Conservation (phyloP, 2,329 filamentous ascomycete species). For the Penicillium sp. region DNA sequence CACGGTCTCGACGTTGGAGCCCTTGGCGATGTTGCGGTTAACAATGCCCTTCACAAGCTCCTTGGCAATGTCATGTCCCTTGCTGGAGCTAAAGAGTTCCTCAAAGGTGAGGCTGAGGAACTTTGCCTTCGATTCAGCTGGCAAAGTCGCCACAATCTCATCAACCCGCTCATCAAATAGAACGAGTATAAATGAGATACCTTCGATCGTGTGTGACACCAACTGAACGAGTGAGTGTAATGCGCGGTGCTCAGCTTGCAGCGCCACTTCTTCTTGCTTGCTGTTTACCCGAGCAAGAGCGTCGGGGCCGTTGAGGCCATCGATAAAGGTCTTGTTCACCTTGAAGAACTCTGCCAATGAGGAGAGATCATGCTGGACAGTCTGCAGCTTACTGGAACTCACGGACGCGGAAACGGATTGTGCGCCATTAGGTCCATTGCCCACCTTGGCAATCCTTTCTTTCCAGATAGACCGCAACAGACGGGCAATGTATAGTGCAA, state of each 20-base stretch:
- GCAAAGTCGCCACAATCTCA: conserved; percentile 77
- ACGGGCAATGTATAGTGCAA: conserved; percentile 82
- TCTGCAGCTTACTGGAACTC: conserved; percentile 63
- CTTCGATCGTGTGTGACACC: conserved; percentile 88
- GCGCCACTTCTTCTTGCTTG: conserved; percentile 84
- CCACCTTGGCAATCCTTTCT: conserved; percentile 65
- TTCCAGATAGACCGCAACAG: conserved; percentile 90
- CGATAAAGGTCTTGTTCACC: conserved; percentile 85
- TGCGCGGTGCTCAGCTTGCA: conserved; percentile 92
- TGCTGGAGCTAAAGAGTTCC: conserved; percentile 72
- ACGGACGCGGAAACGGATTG: conserved; percentile 67
- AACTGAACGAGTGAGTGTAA: conserved; percentile 81
- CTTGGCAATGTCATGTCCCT: conserved; percentile 86
- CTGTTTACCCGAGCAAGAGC: conserved; percentile 74
- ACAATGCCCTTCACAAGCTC: conserved; percentile 96
- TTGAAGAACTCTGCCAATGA: conserved; percentile 78
- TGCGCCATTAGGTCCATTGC: conserved; percentile 56
- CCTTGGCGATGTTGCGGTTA: conserved; percentile 94
- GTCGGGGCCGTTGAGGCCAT: conserved; percentile 87
- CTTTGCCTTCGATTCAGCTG: conserved; percentile 65
- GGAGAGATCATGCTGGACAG: conserved; percentile 77
- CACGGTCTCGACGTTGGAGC: conserved; percentile 95
- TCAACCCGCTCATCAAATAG: conserved; percentile 90
- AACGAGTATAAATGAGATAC: conserved; percentile 92
- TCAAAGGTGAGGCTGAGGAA: conserved; percentile 82